Conservation (phyloP, 2,329 filamentous ascomycete genomes). For the Venturia effusa region DNA sequence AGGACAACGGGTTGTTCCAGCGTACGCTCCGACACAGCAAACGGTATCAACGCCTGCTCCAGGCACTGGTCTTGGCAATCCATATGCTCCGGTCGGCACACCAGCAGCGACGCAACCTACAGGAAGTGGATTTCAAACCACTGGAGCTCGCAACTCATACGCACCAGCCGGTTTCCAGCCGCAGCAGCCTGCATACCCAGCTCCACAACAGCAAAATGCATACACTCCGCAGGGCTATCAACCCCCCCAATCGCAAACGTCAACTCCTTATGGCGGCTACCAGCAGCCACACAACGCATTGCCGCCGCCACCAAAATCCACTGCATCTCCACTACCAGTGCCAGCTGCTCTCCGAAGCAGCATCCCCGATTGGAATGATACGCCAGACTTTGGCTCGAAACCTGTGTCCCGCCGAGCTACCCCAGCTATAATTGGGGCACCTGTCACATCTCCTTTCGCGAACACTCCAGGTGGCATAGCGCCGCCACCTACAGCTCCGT, state of each 20-base stretch:
- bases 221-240: slow-evolving; percentile 18
- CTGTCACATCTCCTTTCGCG: slow-evolving; percentile 63
- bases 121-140: slow-evolving; percentile 16
- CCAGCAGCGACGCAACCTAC: slow-evolving; percentile 19
- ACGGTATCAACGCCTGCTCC: slow-evolving; percentile 25
- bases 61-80: slow-evolving; percentile 19
- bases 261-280: slow-evolving; percentile 33
- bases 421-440: slow-evolving; percentile 53
- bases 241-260: slow-evolving; percentile 17
- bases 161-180: slow-evolving; percentile 44
- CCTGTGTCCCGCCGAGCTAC: slow-evolving; percentile 61
- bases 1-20: slow-evolving; percentile 25
- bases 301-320: slow-evolving; percentile 4
- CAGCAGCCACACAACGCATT: slow-evolving; percentile 26
- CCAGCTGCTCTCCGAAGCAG: slow-evolving; percentile 21
- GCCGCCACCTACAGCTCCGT: slow-evolving; percentile 45
- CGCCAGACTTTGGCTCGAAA: slow-evolving; percentile 68
- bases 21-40: slow-evolving; percentile 26
- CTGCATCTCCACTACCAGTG: slow-evolving; percentile 1
- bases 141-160: slow-evolving; percentile 30
- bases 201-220: slow-evolving; percentile 15
- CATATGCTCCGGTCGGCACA: slow-evolving; percentile 24
- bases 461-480: slow-evolving; percentile 25
- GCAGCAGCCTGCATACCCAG: slow-evolving; percentile 20
- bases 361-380: slow-evolving; percentile 85